Conservation (phyloP, 2,329 filamentous ascomycete genomes). For the Calonectria montana region DNA sequence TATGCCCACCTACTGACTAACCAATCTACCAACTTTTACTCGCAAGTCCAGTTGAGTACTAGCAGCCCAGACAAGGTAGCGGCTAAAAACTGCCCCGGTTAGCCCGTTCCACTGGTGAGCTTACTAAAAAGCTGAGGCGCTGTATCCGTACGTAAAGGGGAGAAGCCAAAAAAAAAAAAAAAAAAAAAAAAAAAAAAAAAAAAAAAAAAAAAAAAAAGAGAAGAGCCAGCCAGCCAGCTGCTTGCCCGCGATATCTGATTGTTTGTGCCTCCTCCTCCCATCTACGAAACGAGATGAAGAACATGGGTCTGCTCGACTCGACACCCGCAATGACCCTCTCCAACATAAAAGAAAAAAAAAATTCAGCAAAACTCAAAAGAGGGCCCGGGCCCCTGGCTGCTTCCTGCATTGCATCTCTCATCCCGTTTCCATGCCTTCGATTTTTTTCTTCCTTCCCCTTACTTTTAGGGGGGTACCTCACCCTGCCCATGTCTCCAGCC, state of each 20-base stretch:
- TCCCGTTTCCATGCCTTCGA: background rate
- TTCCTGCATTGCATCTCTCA: conserved; percentile 6
- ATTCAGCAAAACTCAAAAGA: background rate
- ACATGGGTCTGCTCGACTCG: background rate
- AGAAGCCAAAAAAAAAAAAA: background rate
- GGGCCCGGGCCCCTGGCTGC: conserved; percentile 6
- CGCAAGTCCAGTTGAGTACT: background rate
- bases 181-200: background rate
- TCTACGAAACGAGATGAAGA: background rate
- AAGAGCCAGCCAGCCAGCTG: background rate
- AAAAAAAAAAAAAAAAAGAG: background rate
- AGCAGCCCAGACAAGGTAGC: background rate
- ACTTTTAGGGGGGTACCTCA: conserved; percentile 4
- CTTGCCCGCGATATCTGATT: background rate
- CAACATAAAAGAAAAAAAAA: background rate
- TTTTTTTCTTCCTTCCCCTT: conserved; percentile 5
- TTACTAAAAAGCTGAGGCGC: conserved; percentile 13
- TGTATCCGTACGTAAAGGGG: conserved; percentile 2
- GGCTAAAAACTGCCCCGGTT: conserved; percentile 5
- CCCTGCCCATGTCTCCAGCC: background rate
- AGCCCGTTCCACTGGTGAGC: background rate
- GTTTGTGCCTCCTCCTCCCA: background rate
- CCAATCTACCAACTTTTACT: background rate
- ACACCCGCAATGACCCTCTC: conserved; percentile 1
- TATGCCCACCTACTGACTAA: background rate